Base-by-base conservation (phyloP, 768 basidiomycete species). In the Lentinula raphanica region DNA sequence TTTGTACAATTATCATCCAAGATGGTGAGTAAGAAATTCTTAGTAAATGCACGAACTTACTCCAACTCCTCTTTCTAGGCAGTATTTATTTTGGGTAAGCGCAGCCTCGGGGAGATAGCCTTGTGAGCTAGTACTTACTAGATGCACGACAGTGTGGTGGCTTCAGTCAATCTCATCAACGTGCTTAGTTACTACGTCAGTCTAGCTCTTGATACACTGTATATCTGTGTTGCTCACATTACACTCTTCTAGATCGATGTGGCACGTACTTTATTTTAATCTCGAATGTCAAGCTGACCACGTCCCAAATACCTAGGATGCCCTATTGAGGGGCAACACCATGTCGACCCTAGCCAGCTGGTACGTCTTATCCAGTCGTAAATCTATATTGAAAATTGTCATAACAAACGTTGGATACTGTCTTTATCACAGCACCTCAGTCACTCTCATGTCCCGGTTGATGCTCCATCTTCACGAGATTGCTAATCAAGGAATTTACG, bases 51-150 rank as follows among this genome's bases (percentile, higher is more conserved):
- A 19, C 12, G 9, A 39, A 39, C 13, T 15, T 13, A 15, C 12
- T 11, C 36, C 12, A 32, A 21, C 2, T n/a, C n/a, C n/a, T n/a
- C n/a, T n/a, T n/a, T n/a, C 7, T 36, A 50, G 49, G 49, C 11
- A 19, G 31, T 9, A 36, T 50, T 35, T 50, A 50, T 50, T 50
- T 50, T 50, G 49, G 49, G 49, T 50, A n/a, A n/a, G n/a, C n/a
- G n/a, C n/a, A n/a, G n/a, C n/a, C n/a, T n/a, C n/a, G n/a, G n/a
- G n/a, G n/a, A n/a, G n/a, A n/a, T n/a, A n/a, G n/a, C n/a, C n/a
- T n/a, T n/a, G n/a, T n/a, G n/a, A n/a, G n/a, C n/a, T n/a, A n/a
- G n/a, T n/a, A n/a, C n/a, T n/a, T n/a, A n/a, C n/a, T n/a, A n/a
- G n/a, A n/a, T n/a, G n/a, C n/a, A n/a, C n/a, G n/a, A n/a, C 17